Evolutionary conservation across 768 basidiomycete genomes (phyloP).

Genomic region (Boletus sp.): DNA sequence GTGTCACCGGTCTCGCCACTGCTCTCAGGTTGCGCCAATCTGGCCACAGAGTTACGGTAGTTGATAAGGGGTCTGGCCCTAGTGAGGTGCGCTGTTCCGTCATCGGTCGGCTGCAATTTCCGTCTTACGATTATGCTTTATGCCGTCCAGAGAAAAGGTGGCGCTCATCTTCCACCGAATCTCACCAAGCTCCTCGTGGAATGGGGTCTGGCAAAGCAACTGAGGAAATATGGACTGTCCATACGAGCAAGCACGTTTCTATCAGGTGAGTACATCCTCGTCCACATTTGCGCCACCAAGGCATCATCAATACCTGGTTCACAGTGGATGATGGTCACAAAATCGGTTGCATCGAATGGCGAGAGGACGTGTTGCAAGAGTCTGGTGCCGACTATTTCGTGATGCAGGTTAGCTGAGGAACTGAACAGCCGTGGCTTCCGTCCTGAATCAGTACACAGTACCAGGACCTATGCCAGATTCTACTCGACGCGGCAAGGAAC

Average conservation of each 20-base stretch:
- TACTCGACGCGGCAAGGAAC: conserved; percentile 44
- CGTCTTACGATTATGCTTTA: background rate
- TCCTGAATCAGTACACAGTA: conserved; percentile 37
- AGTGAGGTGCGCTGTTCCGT: conserved; percentile 31
- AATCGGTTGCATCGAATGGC: conserved; percentile 47
- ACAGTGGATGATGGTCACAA: conserved; percentile 42
- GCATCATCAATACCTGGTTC: conserved; percentile 3
- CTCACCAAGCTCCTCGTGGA: conserved; percentile 53
- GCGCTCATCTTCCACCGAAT: conserved; percentile 54
- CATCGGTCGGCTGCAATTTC: background rate
- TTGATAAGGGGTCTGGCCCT: conserved; percentile 50
- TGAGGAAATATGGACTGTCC: conserved; percentile 34
- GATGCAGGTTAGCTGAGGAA: conserved; percentile 39
- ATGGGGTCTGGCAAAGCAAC: conserved; percentile 51
- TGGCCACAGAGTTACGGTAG: conserved; percentile 56
- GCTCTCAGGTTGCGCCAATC: conserved; percentile 55
- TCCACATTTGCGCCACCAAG: background rate
- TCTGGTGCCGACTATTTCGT: conserved; percentile 52
- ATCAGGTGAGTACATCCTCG: conserved; percentile 14
- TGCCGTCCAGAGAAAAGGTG: conserved; percentile 34
- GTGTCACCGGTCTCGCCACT: conserved; percentile 54
- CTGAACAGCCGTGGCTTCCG: background rate
- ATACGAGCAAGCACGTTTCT: conserved; percentile 25
- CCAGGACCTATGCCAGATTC: conserved; percentile 47
- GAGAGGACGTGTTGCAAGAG: conserved; percentile 47